These are phyloP conservation scores for Lobulomyces angularis DNA, from an alignment of 192 early-diverging fungal genomes.

Conservation along the genomic window DNA sequence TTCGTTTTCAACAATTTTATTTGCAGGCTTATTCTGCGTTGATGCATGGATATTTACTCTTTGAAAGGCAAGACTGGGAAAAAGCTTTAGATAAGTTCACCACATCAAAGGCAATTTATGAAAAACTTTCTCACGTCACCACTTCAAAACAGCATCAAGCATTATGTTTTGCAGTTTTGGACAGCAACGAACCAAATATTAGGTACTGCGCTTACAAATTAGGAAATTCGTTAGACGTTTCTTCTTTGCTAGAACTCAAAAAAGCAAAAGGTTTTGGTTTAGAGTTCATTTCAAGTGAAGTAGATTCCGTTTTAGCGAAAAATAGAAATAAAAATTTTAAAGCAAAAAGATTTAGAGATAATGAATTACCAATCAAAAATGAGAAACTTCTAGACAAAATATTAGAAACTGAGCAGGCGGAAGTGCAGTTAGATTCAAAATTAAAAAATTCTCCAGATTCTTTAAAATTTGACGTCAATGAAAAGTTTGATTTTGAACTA, in stretches of 20 bases:
- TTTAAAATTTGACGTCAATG: constrained; percentile 2
- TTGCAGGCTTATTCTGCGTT: constrained; percentile 50
- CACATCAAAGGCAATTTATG: constrained; percentile 47
- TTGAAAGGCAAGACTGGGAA: constrained; percentile 60
- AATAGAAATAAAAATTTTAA: background rate
- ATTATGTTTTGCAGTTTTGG: constrained; percentile 53
- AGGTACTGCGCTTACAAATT: constrained; percentile 66
- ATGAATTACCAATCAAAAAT: constrained; percentile 20
- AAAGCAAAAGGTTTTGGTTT: too few species aligned
- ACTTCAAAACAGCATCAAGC: constrained; percentile 40
- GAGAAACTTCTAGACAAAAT: constrained; percentile 5
- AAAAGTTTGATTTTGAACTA: constrained; percentile 9
- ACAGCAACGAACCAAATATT: constrained; percentile 68
- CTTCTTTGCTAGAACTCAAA: constrained; percentile 4
- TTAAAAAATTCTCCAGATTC: too few species aligned
- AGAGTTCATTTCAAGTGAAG: constrained; percentile 1
- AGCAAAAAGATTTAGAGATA: constrained; percentile 1
- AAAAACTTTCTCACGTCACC: constrained; percentile 41
- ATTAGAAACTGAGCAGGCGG: background rate
- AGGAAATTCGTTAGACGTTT: constrained; percentile 9
- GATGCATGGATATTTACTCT: constrained; percentile 52
- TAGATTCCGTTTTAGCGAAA: too few species aligned
- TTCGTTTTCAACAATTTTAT: background rate
- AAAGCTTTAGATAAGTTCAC: constrained; percentile 48
- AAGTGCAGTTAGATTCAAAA: too few species aligned